Conservation (phyloP, 768 basidiomycete genomes). For the Leccinum uliginosum region DNA sequence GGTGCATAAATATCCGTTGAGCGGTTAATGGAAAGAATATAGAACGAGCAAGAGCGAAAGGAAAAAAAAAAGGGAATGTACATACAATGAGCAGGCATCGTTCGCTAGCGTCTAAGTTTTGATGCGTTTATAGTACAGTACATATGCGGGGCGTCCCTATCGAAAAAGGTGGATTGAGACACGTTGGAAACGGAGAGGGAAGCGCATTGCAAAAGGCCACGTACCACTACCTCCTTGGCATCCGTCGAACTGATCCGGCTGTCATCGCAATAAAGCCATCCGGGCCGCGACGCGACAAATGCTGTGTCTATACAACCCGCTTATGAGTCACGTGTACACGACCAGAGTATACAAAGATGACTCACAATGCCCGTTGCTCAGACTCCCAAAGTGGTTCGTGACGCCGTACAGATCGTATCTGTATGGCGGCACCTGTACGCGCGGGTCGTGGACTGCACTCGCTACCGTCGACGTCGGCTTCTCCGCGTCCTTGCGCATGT, state of each 20-base stretch:
- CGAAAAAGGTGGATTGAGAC: slow-evolving; percentile 23
- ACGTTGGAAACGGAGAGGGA: background rate
- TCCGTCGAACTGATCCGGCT: slow-evolving; percentile 75
- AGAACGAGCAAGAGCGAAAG: background rate
- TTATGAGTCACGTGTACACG: background rate
- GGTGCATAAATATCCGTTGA: background rate
- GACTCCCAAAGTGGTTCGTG: slow-evolving; percentile 92
- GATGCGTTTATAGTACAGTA: slow-evolving; percentile 75
- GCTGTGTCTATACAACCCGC: slow-evolving; percentile 71
- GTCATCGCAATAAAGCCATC: slow-evolving; percentile 94
- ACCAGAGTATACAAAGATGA: slow-evolving; percentile 3
- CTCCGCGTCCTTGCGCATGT: slow-evolving; percentile 48
- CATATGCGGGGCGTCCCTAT: slow-evolving; percentile 67
- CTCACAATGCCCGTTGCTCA: slow-evolving; percentile 96
- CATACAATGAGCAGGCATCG: background rate
- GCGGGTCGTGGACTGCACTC: slow-evolving; percentile 57
- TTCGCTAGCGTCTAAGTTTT: slow-evolving; percentile 14
- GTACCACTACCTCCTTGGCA: slow-evolving; percentile 77
- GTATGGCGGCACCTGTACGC: slow-evolving; percentile 82
- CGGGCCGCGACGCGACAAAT: slow-evolving; percentile 77
- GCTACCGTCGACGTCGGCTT: slow-evolving; percentile 26
- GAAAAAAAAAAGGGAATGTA: background rate
- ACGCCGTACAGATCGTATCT: slow-evolving; percentile 93
- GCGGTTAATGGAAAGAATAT: background rate
- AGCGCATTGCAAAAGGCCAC: slow-evolving; percentile 26